Evolutionary conservation across 257 asterid genomes (phyloP).

Genomic region (Solanum rostratum): DNA sequence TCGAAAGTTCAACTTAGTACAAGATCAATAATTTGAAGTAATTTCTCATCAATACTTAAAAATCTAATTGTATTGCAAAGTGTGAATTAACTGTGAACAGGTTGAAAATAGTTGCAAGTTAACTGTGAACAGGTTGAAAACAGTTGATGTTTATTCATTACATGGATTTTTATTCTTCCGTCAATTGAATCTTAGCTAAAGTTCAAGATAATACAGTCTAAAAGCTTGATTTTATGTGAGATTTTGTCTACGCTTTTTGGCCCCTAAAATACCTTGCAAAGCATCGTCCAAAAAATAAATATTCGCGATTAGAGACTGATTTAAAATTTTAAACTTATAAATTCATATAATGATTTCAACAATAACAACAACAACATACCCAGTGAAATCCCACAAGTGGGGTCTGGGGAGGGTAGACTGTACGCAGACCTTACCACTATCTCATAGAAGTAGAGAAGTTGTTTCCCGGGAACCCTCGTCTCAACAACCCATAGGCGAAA

Average conservation of each 20-base stretch:
- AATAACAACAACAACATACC: too few relatives aligned
- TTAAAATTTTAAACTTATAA: neutral
- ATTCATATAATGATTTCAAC: neutral
- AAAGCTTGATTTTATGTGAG: slow-evolving; percentile 4
- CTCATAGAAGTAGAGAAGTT: too few relatives aligned
- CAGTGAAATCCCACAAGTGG: too few relatives aligned
- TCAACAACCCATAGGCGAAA: too few relatives aligned
- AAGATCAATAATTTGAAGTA: neutral
- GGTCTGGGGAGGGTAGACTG: too few relatives aligned
- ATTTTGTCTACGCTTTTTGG: neutral
- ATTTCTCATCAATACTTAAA: neutral
- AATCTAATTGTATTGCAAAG: neutral
- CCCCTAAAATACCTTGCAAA: neutral
- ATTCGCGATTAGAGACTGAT: too few relatives aligned
- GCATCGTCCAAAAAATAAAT: neutral
- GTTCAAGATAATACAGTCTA: neutral
- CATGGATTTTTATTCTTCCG: neutral
- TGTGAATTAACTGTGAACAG: neutral
- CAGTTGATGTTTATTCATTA: neutral
- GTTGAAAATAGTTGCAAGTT: neutral
- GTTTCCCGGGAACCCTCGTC: too few relatives aligned
- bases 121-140: neutral
- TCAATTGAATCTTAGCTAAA: neutral
- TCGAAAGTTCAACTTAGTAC: slow-evolving; percentile 8
- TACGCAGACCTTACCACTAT: too few relatives aligned